Conservation (phyloP, 257 asterid genomes). For the Coffea canephora region DNA sequence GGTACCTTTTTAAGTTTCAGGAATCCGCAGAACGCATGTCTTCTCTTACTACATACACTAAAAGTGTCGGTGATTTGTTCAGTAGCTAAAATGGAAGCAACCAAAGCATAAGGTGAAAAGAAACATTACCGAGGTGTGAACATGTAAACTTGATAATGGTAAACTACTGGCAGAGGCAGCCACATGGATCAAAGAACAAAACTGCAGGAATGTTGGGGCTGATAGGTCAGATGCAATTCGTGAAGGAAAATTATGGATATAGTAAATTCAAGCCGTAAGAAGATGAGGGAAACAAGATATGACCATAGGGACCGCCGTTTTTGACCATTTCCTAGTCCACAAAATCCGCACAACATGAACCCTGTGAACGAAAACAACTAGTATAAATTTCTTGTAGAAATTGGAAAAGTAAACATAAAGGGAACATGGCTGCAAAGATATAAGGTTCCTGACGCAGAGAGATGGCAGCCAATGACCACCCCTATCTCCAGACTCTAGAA, state of each 20-base stretch:
- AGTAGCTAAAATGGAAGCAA: neutral
- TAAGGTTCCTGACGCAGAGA: conserved; percentile 12
- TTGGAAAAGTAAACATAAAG: neutral
- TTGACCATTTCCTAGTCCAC: neutral
- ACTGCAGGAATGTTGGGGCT: neutral
- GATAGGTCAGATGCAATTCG: neutral
- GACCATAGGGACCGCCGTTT: neutral
- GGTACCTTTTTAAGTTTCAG: too few species aligned
- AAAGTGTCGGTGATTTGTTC: neutral
- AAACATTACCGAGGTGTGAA: neutral
- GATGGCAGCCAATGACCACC: conserved; percentile 7
- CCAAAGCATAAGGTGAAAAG: neutral
- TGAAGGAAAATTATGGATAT: neutral
- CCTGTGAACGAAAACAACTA: neutral
- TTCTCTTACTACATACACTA: too few species aligned
- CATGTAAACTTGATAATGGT: neutral
- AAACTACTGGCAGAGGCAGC: neutral
- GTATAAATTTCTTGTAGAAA: neutral
- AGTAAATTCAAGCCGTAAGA: neutral
- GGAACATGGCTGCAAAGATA: neutral
- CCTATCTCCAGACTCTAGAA: neutral
- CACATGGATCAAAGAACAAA: neutral
- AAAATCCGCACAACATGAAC: neutral
- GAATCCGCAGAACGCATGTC: too few species aligned
- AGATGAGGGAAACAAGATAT: neutral